A percentile compares a stretch with the other conserved stretches of the same genome.
Conservation (phyloP, 495 filamentous ascomycete genomes). For the Penicillium daleae region DNA sequence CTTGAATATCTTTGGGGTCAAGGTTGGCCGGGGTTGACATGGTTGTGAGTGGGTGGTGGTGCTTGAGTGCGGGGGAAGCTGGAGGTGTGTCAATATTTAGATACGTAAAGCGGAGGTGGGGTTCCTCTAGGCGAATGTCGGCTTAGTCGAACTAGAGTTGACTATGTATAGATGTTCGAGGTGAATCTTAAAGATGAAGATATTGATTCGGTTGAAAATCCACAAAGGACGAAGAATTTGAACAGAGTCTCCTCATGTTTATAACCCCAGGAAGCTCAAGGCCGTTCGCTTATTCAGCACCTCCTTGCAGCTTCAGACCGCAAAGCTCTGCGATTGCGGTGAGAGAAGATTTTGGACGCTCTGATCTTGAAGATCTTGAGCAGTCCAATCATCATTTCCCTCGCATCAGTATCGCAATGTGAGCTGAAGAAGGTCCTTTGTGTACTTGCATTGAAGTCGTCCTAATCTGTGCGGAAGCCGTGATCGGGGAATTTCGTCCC, state of each 20-base stretch:
- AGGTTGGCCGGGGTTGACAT: constrained; percentile 32
- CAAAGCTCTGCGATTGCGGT: neutral
- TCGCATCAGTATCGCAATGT: neutral
- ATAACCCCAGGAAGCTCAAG: neutral
- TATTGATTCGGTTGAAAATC: neutral
- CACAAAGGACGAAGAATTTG: neutral
- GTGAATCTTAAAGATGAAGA: neutral
- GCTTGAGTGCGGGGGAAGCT: constrained; percentile 4
- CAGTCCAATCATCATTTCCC: neutral
- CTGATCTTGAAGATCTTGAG: neutral
- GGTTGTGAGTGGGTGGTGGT: constrained; percentile 4
- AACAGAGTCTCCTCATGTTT: neutral
- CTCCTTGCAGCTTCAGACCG: constrained; percentile 2
- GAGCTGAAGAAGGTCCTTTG: neutral
- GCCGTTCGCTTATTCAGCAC: constrained; percentile 6
- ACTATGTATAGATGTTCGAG: neutral
- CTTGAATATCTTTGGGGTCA: constrained; percentile 31
- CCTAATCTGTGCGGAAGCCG: neutral
- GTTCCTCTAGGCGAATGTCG: neutral
- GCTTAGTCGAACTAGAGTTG: neutral
- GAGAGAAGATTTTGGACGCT: neutral
- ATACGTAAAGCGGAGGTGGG: neutral
- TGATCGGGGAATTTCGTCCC: neutral
- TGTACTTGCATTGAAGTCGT: neutral
- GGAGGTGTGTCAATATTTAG: neutral